Base-by-base conservation (phyloP, 2,329 filamentous ascomycete species). In the Magnaporthales sp. region DNA sequence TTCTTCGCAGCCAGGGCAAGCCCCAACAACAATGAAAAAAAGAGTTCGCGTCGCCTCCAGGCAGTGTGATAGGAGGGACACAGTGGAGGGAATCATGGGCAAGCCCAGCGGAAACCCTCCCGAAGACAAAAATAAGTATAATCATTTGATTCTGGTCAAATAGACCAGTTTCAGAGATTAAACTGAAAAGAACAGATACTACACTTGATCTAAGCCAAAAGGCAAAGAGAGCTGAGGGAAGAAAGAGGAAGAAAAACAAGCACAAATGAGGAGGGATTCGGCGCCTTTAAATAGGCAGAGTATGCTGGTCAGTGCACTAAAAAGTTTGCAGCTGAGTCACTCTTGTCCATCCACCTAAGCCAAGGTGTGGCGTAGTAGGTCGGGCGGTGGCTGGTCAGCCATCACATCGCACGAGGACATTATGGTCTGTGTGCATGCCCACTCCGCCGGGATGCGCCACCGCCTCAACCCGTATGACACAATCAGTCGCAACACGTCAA, bases 171-270 rank as follows among this genome's bases (percentile, higher is more conserved):
- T 89, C 89, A 93, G 90, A 90, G 89, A 92, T 93, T 92, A 93
- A 93, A 92, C 91, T 93, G 88, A 91, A 90, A 92, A 93, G 90
- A 93, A 93, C 89, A 91, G 89, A 91, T 92, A 92, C 89, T 92
- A 91, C 89, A 92, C 89, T 91, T 92, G 89, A 92, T 92, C 89
- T 91, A 90, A 91, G 86, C 86, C 83, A 86, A 83, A 83, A 76
- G 78, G 78, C 79, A 81, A 82, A 82, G 80, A 80, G 79, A 81
- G 79, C 79, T 81, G 70, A 77, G 74, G 79, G 80, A 79, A 79
- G 81, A 83, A 80, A 78, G 80, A 79, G 78, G 77, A 80, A 10
- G 26, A 24, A 26, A 26, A 58, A 26, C 54, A 58, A 58, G 11
- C 54, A 24, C 22, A 38, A 38, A n/a, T 8, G n/a, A 13, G 2